A percentile compares a stretch with the other conserved stretches of the same genome.
These are phyloP conservation scores for Aureobasidium namibiae DNA, from an alignment of 2,329 filamentous ascomycete species.

Conservation along the genomic window DNA sequence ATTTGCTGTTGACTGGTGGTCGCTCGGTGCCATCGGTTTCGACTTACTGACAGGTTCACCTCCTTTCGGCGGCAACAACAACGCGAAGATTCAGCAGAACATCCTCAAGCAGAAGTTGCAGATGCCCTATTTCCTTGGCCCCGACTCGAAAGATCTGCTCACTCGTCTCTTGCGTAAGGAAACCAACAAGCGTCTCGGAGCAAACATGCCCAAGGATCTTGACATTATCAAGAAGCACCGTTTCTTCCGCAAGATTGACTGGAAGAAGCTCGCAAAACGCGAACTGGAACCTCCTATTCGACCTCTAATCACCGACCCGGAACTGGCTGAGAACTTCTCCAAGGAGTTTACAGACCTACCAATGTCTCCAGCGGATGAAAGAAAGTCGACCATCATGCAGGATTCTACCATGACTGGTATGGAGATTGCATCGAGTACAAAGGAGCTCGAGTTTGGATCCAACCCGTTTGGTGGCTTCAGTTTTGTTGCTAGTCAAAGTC, in stretches of 20 bases:
- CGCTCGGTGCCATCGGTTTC: slow-evolving; percentile 82
- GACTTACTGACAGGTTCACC: slow-evolving; percentile 89
- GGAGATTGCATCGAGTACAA: neutral
- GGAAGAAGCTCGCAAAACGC: slow-evolving; percentile 73
- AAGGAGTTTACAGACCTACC: slow-evolving; percentile 83
- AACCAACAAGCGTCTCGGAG: slow-evolving; percentile 78
- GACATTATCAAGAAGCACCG: slow-evolving; percentile 80
- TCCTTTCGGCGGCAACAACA: slow-evolving; percentile 83
- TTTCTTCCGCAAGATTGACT: slow-evolving; percentile 96
- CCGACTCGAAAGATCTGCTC: slow-evolving; percentile 89
- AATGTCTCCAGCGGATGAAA: slow-evolving; percentile 59
- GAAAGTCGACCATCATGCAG: slow-evolving; percentile 19
- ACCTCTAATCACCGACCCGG: slow-evolving; percentile 89
- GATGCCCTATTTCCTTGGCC: slow-evolving; percentile 81
- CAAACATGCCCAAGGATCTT: slow-evolving; percentile 82
- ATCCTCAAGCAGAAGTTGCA: slow-evolving; percentile 87
- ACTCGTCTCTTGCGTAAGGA: slow-evolving; percentile 87
- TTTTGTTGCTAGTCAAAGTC: slow-evolving; percentile 44
- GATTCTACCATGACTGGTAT: slow-evolving; percentile 16
- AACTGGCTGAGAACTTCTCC: slow-evolving; percentile 92
- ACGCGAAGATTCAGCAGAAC: slow-evolving; percentile 91
- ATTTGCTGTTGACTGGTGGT: slow-evolving; percentile 98
- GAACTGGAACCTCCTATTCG: slow-evolving; percentile 84
- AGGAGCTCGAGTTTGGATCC: slow-evolving; percentile 21
- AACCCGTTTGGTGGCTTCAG: slow-evolving; percentile 48